A percentile compares a stretch with the other conserved stretches of the same genome.
Evolutionary conservation across 2,329 filamentous ascomycete genomes (phyloP).

Genomic region (Diaporthe longicolla): DNA sequence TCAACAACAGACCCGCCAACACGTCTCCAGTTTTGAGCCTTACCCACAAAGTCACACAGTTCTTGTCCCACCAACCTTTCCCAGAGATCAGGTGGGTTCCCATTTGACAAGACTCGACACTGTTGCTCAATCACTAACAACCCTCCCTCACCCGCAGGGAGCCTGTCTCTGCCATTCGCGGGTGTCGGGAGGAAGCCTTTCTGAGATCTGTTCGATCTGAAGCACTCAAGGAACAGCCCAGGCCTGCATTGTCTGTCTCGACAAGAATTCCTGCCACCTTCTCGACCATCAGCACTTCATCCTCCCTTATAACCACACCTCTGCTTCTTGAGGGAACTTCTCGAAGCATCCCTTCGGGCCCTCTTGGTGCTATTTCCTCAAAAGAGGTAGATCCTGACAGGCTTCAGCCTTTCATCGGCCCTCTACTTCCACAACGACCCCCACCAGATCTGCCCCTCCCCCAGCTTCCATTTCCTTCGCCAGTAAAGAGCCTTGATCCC

Average conservation of each 20-base stretch:
- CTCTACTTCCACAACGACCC: conserved; percentile 29
- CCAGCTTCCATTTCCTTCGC: conserved; percentile 16
- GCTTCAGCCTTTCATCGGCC: conserved; percentile 34
- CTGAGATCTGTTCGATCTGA: neutral
- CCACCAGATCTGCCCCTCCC: conserved; percentile 31
- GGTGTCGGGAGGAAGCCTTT: neutral
- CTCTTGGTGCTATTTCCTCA: neutral
- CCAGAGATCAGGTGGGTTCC: conserved; percentile 14
- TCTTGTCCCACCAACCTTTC: neutral
- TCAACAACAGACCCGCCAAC: neutral
- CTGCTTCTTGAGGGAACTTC: neutral
- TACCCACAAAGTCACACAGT: neutral
- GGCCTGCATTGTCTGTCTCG: neutral
- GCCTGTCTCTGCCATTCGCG: neutral
- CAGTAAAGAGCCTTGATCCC: neutral
- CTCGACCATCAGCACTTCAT: conserved; percentile 19
- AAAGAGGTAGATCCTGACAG: conserved; percentile 8
- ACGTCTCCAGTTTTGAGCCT: neutral
- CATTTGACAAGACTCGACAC: neutral
- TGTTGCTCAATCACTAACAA: neutral
- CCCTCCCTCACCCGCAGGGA: neutral
- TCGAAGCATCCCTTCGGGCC: conserved; percentile 21
- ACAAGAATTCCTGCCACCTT: conserved; percentile 9
- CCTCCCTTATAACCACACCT: conserved; percentile 10
- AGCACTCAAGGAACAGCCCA: neutral